Conservation (phyloP, 2,329 filamentous ascomycete species). For the Epichloe gansuensis region DNA sequence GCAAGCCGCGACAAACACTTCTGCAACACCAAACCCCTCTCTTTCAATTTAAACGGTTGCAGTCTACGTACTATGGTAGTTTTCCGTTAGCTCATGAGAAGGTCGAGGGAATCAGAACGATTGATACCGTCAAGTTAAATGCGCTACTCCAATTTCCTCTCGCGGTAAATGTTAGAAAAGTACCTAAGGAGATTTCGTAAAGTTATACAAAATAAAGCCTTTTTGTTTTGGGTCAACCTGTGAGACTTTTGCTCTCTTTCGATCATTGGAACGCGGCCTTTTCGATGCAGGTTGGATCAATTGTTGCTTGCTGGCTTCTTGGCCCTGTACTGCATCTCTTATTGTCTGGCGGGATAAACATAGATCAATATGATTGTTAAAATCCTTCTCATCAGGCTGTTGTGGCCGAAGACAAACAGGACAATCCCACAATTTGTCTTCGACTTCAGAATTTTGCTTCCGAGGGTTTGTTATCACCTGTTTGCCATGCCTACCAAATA, state of each 20-base stretch:
- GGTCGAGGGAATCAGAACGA: not conserved
- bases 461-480: constrained; percentile 37
- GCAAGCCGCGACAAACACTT: not conserved
- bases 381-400: constrained; percentile 56
- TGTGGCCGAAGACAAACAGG: constrained; percentile 78
- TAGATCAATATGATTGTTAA: constrained; percentile 87
- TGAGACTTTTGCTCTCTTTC: constrained; percentile 26
- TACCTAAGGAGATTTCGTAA: not conserved
- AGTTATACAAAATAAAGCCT: constrained; percentile 39
- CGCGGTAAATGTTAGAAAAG: not conserved
- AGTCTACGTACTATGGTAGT: not conserved
- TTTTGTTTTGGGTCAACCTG: constrained; percentile 33
- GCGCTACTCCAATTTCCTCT: not conserved
- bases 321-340: constrained; percentile 61
- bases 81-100: not conserved
- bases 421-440: constrained; percentile 62
- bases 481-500: constrained; percentile 30
- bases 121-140: not conserved
- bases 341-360: constrained; percentile 83
- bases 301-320: constrained; percentile 15
- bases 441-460: constrained; percentile 16
- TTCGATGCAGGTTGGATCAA: constrained; percentile 27
- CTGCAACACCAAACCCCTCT: not conserved
- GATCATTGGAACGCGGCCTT: constrained; percentile 21
- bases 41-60: not conserved